These are phyloP conservation scores for Cladosporium cucumerinum DNA, from an alignment of 2,329 filamentous ascomycete genomes.

Conservation along the genomic window DNA sequence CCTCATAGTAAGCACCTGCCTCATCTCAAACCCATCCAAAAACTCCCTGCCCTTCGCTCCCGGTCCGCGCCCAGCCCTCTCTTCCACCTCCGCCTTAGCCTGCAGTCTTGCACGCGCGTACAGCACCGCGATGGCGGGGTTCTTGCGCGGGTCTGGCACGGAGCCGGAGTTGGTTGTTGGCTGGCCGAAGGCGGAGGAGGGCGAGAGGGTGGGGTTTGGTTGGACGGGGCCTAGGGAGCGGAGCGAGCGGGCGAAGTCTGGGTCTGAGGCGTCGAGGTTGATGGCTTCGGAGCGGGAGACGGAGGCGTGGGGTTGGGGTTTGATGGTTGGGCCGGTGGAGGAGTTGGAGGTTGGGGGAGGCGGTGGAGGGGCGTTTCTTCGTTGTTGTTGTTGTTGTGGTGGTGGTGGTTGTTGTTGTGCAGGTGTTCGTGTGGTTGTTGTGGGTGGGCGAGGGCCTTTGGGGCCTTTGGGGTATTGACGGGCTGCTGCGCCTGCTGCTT, in stretches of 20 bases:
- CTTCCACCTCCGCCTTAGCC: slow-evolving; percentile 53
- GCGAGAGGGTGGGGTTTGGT: slow-evolving; percentile 55
- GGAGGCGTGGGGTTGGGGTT: slow-evolving; percentile 39
- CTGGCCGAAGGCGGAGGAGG: slow-evolving; percentile 49
- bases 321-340: slow-evolving; percentile 39
- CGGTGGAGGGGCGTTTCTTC: slow-evolving; percentile 29
- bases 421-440: slow-evolving; percentile 23
- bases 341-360: slow-evolving; percentile 29
- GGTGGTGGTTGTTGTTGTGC: slow-evolving; percentile 25
- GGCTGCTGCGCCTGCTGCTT: slow-evolving; percentile 50
- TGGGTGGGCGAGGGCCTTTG: slow-evolving; percentile 24
- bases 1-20: slow-evolving; percentile 34
- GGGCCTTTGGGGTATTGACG: slow-evolving; percentile 55
- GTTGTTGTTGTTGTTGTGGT: slow-evolving; percentile 26
- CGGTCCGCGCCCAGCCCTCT: slow-evolving; percentile 42
- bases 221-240: slow-evolving; percentile 59
- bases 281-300: slow-evolving; percentile 46
- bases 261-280: slow-evolving; percentile 59
- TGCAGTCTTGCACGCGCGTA: slow-evolving; percentile 50
- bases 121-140: slow-evolving; percentile 55
- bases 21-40: slow-evolving; percentile 43
- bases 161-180: slow-evolving; percentile 22
- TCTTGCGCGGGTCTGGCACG: slow-evolving; percentile 42
- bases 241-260: slow-evolving; percentile 75
- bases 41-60: slow-evolving; percentile 35